Conservation (phyloP, 1,284 basidiomycete genomes). For the Grifola frondosa region DNA sequence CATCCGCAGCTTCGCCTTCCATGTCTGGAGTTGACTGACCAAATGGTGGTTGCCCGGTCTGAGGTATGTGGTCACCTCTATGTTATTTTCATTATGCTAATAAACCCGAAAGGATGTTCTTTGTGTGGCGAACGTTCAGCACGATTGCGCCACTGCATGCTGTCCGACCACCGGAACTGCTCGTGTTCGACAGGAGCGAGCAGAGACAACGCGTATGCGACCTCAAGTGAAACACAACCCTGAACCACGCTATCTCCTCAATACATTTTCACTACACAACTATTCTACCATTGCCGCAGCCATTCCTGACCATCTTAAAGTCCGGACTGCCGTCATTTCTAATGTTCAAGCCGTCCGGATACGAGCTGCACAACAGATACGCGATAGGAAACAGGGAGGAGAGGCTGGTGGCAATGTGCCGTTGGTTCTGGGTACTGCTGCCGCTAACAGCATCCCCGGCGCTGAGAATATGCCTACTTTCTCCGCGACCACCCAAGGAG, state of each 20-base stretch:
- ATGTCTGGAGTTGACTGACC: neutral
- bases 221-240: neutral
- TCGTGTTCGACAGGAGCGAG: neutral
- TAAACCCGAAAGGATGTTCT: neutral
- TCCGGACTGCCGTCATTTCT: neutral
- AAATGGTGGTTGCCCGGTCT: neutral
- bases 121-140: neutral
- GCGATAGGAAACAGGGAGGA: neutral
- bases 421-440: no score
- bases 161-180: neutral
- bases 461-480: no score
- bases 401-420: neutral
- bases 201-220: neutral
- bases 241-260: neutral
- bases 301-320: neutral
- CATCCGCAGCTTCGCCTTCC: neutral
- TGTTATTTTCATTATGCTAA: neutral
- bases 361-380: neutral
- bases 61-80: neutral
- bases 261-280: neutral
- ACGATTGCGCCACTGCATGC: neutral
- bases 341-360: neutral
- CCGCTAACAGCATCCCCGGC: no score
- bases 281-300: neutral
- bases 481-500: no score